Evolutionary conservation across 345 rosid species (phyloP), one percentile per base, ranked within the genome.

Genomic region (Punica granatum): DNA sequence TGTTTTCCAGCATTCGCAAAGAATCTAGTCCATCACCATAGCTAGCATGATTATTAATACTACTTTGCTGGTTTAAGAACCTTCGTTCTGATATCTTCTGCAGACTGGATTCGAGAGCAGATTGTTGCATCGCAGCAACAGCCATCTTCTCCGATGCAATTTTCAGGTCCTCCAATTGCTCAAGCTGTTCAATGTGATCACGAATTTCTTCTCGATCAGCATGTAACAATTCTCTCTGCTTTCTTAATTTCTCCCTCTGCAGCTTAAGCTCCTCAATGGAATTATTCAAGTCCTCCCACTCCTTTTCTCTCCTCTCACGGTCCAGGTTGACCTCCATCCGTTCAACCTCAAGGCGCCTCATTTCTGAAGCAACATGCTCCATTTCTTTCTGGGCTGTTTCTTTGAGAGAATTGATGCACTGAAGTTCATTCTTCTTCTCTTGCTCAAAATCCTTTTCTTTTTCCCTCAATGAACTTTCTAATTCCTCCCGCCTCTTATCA

Each of bases 101-200:
- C 74, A 65, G 78, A 79, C 83, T 89, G 72, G 79, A 74, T 76
- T 86, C 91, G 64, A 83, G 63, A 74, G 76, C 79, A 18, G 94
- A 89, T 28, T 70, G 75, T 64, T 89, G 96, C 80, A 85, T 82
- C 76, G 85, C 78, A 68, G 82, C 84, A 81, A 89, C 75, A 33
- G 85, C 84, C 88, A 85, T 82, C 71, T 72, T 74, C 62, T 94
- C 99, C 72, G 86, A 72, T 14, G 89, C 80, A 74, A 79, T 79
- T 79, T 86, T 91, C 81, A 83, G 73, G 74, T 89, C 92, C 73
- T 87, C 97, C 84, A 94, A 79, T 70, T 83, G 88, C 72, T 79
- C 81, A 67, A 91, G 80, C 59, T 80, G 79, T 76, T 89, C 95
- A 74, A 85, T 77, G 75, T 85, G 90, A 68, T 70, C 69, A 74